Conservation (phyloP, 2,329 filamentous ascomycete species). For the Graphiopsis chlorocephala region DNA sequence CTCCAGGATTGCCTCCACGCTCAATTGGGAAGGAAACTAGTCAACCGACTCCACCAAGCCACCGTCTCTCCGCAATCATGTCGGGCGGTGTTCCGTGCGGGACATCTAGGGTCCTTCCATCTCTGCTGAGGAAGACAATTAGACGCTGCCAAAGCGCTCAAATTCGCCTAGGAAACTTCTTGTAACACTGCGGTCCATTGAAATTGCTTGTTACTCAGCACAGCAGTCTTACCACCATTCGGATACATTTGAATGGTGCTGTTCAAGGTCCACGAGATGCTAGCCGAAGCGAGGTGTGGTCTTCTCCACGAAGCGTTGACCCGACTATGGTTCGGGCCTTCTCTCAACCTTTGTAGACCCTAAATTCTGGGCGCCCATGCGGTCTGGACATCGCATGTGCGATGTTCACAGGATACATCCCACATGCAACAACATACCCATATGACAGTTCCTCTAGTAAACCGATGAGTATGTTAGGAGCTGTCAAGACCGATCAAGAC, state of each 20-base stretch:
- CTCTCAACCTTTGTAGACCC: constrained; percentile 7
- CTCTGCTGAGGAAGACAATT: not conserved
- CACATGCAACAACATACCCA: not conserved
- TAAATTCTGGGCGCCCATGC: not conserved
- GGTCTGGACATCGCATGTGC: not conserved
- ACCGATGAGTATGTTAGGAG: too few species aligned
- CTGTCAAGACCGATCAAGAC: too few species aligned
- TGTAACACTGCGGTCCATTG: not conserved
- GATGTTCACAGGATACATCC: not conserved
- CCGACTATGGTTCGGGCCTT: constrained; percentile 1
- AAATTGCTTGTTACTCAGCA: not conserved
- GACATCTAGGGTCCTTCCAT: not conserved
- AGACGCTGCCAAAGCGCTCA: not conserved
- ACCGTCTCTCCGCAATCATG: constrained; percentile 10
- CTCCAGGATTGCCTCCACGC: constrained; percentile 14
- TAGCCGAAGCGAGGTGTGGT: not conserved
- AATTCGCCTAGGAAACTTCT: not conserved
- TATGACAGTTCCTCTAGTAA: too few species aligned
- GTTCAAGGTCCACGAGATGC: not conserved
- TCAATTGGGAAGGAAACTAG: constrained; percentile 10
- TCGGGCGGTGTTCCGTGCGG: constrained; percentile 2
- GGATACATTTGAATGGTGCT: not conserved
- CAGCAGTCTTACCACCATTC: not conserved
- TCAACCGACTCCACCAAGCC: constrained; percentile 10
- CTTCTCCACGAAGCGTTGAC: constrained; percentile 9